These are phyloP conservation scores for Trichoderma afroharzianum DNA, from an alignment of 2,329 filamentous ascomycete genomes.

Conservation along the genomic window DNA sequence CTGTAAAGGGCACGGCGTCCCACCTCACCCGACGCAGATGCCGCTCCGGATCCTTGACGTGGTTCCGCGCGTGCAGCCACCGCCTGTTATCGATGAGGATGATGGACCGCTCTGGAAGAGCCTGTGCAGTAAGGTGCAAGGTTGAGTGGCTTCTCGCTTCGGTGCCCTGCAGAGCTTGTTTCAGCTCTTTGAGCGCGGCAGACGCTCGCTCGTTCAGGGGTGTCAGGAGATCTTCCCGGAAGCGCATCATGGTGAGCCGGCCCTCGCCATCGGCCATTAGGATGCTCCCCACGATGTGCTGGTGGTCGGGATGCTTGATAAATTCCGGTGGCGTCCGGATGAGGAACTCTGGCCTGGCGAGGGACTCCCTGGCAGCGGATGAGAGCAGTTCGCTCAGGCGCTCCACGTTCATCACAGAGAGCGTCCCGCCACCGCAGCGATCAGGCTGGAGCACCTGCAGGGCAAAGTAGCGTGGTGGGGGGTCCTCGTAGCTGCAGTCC, in stretches of 20 bases:
- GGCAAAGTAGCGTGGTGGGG: conserved; percentile 38
- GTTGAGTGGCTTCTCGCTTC: conserved; percentile 20
- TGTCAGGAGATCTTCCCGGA: conserved; percentile 31
- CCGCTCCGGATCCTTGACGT: conserved; percentile 32
- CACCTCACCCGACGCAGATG: conserved; percentile 36
- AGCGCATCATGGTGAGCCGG: conserved; percentile 26
- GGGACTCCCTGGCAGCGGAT: conserved; percentile 18
- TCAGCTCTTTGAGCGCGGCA: conserved; percentile 27
- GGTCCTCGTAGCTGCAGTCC: conserved; percentile 41
- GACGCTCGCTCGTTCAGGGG: conserved; percentile 25
- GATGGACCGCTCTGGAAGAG: conserved; percentile 29
- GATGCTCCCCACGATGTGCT: conserved; percentile 25
- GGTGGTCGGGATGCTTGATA: conserved; percentile 26
- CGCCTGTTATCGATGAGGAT: conserved; percentile 34
- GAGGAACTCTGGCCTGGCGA: conserved; percentile 29
- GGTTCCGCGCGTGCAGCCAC: conserved; percentile 34
- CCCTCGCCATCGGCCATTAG: conserved; percentile 14
- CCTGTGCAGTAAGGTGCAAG: conserved; percentile 26
- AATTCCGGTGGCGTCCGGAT: conserved; percentile 35
- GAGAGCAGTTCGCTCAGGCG: conserved; percentile 28
- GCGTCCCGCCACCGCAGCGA: conserved; percentile 37
- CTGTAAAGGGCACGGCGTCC: conserved; percentile 28
- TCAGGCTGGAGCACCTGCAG: conserved; percentile 42
- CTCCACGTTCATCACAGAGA: conserved; percentile 37
- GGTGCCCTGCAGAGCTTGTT: conserved; percentile 16